These are phyloP conservation scores for Avena eriantha DNA, from an alignment of 176 grass and related monocot species.

Conservation along the genomic window DNA sequence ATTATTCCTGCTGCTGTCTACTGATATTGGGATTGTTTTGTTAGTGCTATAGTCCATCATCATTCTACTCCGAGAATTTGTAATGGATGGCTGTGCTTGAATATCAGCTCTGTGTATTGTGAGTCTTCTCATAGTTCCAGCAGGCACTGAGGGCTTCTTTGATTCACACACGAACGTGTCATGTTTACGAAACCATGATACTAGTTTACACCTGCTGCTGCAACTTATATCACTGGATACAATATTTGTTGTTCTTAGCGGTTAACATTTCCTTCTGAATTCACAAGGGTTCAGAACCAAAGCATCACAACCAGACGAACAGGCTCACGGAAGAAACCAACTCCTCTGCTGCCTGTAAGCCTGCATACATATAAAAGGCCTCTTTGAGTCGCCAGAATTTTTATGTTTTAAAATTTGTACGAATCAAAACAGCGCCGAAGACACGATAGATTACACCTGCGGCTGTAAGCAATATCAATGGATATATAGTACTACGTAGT, in stretches of 20 bases:
- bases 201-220: not conserved
- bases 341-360: not conserved
- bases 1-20: slow-evolving; percentile 1
- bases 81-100: not conserved
- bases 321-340: not conserved
- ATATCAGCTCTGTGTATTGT: not conserved
- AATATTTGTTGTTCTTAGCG: not conserved
- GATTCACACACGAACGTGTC: not conserved
- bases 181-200: not conserved
- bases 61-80: not conserved
- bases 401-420: too few species aligned
- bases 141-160: not conserved
- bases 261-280: not conserved
- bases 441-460: too few species aligned
- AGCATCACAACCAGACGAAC: not conserved
- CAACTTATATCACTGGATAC: not conserved
- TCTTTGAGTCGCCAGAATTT: too few species aligned
- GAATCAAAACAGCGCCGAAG: too few species aligned
- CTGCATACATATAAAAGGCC: not conserved
- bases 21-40: not conserved
- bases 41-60: not conserved
- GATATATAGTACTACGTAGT: too few species aligned
- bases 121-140: not conserved
- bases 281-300: not conserved
- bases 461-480: too few species aligned